Evolutionary conservation across 352 stramenopile genomes (phyloP).

Genomic region (Phytopythium chamaehyphon): DNA sequence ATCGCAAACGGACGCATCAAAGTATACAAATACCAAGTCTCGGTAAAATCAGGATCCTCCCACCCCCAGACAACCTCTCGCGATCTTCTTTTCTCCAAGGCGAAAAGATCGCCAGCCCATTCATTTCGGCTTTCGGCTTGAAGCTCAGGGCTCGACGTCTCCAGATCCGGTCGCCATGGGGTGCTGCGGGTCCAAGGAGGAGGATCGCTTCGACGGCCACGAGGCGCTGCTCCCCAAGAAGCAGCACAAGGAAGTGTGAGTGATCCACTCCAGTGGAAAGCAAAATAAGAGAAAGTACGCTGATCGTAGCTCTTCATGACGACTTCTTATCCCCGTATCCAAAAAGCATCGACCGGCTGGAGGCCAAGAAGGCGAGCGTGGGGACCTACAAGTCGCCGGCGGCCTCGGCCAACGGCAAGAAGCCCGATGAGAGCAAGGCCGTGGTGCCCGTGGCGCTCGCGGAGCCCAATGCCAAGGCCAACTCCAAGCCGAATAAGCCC

Average conservation of each 20-base stretch:
- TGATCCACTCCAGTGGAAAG: neutral
- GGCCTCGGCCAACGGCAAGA: conserved; percentile 22
- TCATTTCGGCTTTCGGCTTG: no score
- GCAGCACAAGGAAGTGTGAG: conserved; percentile 27
- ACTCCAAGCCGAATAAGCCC: conserved; percentile 1
- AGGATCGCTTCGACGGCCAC: conserved; percentile 55
- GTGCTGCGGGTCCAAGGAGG: conserved; percentile 64
- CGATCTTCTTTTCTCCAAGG: no score
- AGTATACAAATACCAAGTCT: no score
- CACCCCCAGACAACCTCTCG: no score
- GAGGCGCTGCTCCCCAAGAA: conserved; percentile 61
- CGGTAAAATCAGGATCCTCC: no score
- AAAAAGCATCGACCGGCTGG: conserved; percentile 18
- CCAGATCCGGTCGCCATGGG: conserved; percentile 43
- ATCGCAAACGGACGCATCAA: no score
- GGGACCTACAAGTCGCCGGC: conserved; percentile 25
- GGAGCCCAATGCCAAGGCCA: no score
- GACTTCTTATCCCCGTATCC: no score
- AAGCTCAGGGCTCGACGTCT: no score
- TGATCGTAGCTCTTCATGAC: conserved; percentile 14
- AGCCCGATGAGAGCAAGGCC: conserved; percentile 15
- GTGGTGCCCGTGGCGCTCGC: conserved; percentile 17
- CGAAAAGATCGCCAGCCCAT: no score
- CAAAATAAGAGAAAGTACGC: neutral
- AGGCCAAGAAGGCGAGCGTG: conserved; percentile 26